Conservation (phyloP, 352 stramenopile genomes). For the Globisporangium polare region DNA sequence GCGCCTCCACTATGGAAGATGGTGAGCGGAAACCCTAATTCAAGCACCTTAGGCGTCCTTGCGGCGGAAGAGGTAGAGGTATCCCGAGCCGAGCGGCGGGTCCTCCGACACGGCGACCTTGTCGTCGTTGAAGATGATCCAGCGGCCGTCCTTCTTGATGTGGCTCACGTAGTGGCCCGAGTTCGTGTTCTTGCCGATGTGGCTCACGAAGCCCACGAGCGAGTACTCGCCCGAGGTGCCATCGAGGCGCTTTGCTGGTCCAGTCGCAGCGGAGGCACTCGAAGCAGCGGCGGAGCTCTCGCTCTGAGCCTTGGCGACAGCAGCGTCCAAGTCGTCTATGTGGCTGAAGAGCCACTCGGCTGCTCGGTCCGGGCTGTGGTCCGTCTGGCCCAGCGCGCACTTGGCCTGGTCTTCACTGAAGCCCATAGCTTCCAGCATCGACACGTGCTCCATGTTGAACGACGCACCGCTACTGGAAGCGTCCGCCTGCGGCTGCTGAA, state of each 20-base stretch:
- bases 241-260: conserved; percentile 49
- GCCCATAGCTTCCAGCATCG: conserved; percentile 79
- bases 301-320: conserved; percentile 64
- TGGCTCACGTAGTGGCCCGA: conserved; percentile 99
- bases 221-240: conserved; percentile 79
- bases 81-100: conserved; percentile 93
- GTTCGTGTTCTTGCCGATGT: conserved; percentile 98
- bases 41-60: conserved; percentile 26
- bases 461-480: conserved; percentile 24
- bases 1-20: not conserved
- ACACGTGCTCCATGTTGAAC: conserved; percentile 76
- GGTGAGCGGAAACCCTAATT: not conserved
- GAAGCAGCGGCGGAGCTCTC: conserved; percentile 17
- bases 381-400: conserved; percentile 91
- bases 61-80: conserved; percentile 94
- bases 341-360: conserved; percentile 99
- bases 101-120: conserved; percentile 95
- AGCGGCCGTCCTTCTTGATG: conserved; percentile 95
- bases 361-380: conserved; percentile 89
- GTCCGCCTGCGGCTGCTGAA: conserved; percentile 11
- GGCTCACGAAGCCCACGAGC: conserved; percentile 97
- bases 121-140: conserved; percentile 99
- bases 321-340: conserved; percentile 93
- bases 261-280: conserved; percentile 4
- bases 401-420: conserved; percentile 89